Percentiles rank a stretch among this genome's conserved stretches.
phyloP scores from a whole-genome alignment of 2,329 filamentous ascomycete genomes.

The Colletotrichum caudatum region DNA sequence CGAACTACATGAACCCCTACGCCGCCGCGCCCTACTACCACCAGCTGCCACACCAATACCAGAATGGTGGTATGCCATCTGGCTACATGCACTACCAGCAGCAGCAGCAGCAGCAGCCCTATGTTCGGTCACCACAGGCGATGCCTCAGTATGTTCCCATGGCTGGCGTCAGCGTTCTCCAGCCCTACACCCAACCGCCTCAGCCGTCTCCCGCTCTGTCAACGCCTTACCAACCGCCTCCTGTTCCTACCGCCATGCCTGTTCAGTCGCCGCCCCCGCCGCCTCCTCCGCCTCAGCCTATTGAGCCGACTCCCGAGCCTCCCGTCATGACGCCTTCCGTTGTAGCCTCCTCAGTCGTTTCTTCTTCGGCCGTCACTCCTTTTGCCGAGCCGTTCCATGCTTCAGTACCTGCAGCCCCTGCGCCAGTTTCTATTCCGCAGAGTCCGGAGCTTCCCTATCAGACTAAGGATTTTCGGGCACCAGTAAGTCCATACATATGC shows the following conservation, averaged over 20 bases:
- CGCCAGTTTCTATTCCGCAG: background rate
- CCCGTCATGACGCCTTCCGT: constrained; percentile 32
- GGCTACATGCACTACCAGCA: constrained; percentile 62
- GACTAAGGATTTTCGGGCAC: constrained; percentile 57
- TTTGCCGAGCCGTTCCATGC: constrained; percentile 32
- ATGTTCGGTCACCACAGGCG: constrained; percentile 62
- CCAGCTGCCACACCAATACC: constrained; percentile 71
- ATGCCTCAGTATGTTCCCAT: constrained; percentile 68
- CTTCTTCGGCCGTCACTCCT: constrained; percentile 22
- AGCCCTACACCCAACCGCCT: constrained; percentile 61
- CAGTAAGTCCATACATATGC: constrained; percentile 58
- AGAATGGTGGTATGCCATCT: constrained; percentile 61
- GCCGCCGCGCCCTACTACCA: constrained; percentile 60
- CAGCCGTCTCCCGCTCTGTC: constrained; percentile 66
- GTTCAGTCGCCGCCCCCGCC: constrained; percentile 64
- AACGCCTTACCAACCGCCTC: constrained; percentile 68
- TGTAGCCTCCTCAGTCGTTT: constrained; percentile 21
- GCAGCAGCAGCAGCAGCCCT: constrained; percentile 49
- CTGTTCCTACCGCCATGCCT: constrained; percentile 56
- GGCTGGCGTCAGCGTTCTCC: constrained; percentile 59
- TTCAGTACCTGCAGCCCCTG: constrained; percentile 9
- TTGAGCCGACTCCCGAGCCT: constrained; percentile 38
- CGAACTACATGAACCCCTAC: constrained; percentile 64
- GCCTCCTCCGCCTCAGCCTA: constrained; percentile 26
- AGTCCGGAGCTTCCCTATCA: constrained; percentile 42